A percentile compares a stretch with the other conserved stretches of the same genome.
Conservation (phyloP, 495 filamentous ascomycete species). For the Penicillium diatomitis region DNA sequence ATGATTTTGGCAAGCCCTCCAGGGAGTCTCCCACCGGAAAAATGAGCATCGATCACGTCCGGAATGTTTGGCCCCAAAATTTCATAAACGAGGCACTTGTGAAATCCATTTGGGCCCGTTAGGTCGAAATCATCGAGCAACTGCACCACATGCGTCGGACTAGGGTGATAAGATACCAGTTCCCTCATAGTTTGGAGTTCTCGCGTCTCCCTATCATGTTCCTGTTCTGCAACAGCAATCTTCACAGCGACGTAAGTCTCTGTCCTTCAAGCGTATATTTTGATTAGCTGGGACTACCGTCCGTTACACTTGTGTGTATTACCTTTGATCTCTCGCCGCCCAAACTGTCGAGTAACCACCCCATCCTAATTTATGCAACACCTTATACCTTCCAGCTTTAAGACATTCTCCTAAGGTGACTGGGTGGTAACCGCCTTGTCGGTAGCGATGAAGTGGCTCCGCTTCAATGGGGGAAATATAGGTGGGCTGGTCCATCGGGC, state of each 20-base stretch:
- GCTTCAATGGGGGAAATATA: constrained; percentile 15
- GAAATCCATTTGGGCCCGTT: constrained; percentile 35
- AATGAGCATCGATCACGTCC: constrained; percentile 17
- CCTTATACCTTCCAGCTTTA: constrained; percentile 29
- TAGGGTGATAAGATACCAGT: constrained; percentile 12
- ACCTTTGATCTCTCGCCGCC: constrained; percentile 34
- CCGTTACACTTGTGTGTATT: constrained; percentile 1
- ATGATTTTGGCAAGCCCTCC: constrained; percentile 33
- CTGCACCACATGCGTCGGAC: constrained; percentile 17
- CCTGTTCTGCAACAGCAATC: constrained; percentile 16
- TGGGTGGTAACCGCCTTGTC: constrained; percentile 36
- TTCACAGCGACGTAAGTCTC: constrained; percentile 23
- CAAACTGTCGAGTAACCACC: constrained; percentile 43
- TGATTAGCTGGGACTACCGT: constrained; percentile 11
- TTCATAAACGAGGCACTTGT: constrained; percentile 39
- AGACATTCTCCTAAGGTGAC: constrained; percentile 29
- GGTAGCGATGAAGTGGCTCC: constrained; percentile 23
- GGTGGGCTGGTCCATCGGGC: constrained; percentile 9
- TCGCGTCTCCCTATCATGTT: constrained; percentile 10
- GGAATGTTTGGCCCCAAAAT: constrained; percentile 33
- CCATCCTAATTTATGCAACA: constrained; percentile 41
- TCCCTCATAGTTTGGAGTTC: constrained; percentile 18
- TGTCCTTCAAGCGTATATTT: constrained; percentile 8
- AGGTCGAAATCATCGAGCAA: constrained; percentile 33
- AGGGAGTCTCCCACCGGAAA: constrained; percentile 27